Base-by-base conservation (phyloP, 1,284 basidiomycete genomes). In the Chalciporus sp. region DNA sequence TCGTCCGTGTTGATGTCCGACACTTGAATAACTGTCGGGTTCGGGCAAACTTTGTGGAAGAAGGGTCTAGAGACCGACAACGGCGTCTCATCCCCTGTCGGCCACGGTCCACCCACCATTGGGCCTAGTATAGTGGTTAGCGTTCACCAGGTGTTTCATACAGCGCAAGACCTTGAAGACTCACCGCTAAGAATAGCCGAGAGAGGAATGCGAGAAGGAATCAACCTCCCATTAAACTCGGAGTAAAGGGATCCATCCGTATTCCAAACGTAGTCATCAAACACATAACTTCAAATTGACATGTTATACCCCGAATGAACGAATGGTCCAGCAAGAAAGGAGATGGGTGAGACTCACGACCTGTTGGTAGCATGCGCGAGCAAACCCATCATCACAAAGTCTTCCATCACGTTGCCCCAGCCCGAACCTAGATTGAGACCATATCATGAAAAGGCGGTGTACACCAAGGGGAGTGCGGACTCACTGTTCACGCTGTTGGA, bases 331-430 rank as follows among this genome's bases (percentile, higher is more conserved):
- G 31, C 11, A 51, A 1, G 9, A 31, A 14, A 12, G 6, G 11
- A 14, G 12, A 0, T 23, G 6, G 12, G 27, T 41, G 29, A 31
- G 45, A 66, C 74, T 63, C 51, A 76, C 72, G 71, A 67, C 53
- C 70, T 62, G 47, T 68, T 65, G 7, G 64, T 56, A 5, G 58
- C 46, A 51, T 75, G 66, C 0, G 71, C 72, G 9, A 76, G 61
- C 23, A 71, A 56, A 28, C 57, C 61, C 53, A 63, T 71, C 62
- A 76, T 61, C 20, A 75, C 59, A 53, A 68, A 61, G 47, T 78
- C 75, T 54, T 76, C 74, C 69, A 78, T 73, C 4, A 76, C 65
- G 40, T 76, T 78, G 0, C 69, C 75, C 74, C 72, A 77, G 4
- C 73, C 75, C 1, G 70, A 72, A 42, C 63, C 75, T 74, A 26